Evolutionary conservation across 805 yeast species (phyloP), one percentile per base, ranked within the genome.

Genomic region (Saccharomycopsis sp.): DNA sequence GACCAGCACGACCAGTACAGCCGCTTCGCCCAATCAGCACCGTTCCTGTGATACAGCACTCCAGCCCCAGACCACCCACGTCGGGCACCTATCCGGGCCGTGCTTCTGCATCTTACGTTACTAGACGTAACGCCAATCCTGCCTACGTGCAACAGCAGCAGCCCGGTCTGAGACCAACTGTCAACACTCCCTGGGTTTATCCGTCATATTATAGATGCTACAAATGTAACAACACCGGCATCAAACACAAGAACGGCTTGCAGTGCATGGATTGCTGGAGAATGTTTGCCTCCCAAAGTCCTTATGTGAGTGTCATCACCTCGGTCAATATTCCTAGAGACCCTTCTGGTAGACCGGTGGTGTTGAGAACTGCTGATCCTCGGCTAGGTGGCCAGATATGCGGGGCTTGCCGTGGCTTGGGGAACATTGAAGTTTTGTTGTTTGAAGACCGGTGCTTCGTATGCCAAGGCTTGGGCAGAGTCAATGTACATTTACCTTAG

Each of bases 311-410:
- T 10, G 46, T 30, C 18, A 45, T 48, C 3, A 48, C 50, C 21
- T 47, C 50, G 31, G 30, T 16, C n/a, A 12, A 12, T 10, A 26
- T 49, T 26, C 58, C 57, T 4, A n/a, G n/a, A n/a, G 46, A 36
- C 38, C 30, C 36, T 15, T n/a, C 29, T 30, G 37, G 29, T n/a
- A 21, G 36, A 10, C 15, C 23, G n/a, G 30, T 34, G 34, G 53
- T 56, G 3, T 80, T 82, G 1, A 55, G 53, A 16, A 92, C 94
- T 0, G 94, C 94, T 2, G 94, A 84, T 52, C 89, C 92, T 1
- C 52, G 77, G 23, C 55, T 72, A 48, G 94, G 95, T 1, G 94
- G 95, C 1, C 56, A 66, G 0, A 49, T 78, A 2, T 85, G 95
- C 60, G 85, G 84, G 0, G 62, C 74, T 38, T 85, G 94, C 52